Base-by-base conservation (phyloP, 176 grass and related monocot genomes). In the Leersia perrieri region DNA sequence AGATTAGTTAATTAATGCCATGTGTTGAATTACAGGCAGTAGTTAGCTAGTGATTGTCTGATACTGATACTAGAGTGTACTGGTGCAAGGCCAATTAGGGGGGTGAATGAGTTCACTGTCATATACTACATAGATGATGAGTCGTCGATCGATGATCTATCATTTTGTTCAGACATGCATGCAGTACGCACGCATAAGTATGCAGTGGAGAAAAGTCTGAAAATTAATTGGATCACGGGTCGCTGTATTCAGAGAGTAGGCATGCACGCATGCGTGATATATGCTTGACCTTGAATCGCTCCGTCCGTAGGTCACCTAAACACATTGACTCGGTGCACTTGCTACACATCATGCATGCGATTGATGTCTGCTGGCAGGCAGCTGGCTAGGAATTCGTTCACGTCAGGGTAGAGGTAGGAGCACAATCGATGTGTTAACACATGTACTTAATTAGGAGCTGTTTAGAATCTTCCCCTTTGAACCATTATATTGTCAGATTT, bases 241-340 rank as follows among this genome's bases (percentile, higher is more conserved):
- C 9, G 7, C 9, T 68, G 11, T 20, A 25, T 39, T 39, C 18
- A 12, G 33, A 36, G 2, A 67, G 20, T 22, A 58, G 9, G 53
- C 53, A 58, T 9, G 53, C 53, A 58, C 18, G 47, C 16, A 7
- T 25, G 53, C 22, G 53, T 58, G 53, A 60, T n/a, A n/a, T n/a
- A n/a, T 3, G 15, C 51, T n/a, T 71, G 51, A 42, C 39, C 4
- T 16, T 26, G 16, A n/a, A 53, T 53, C 0, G 1, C 47, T 22
- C 5, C 9, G 35, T 8, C 31, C 62, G 33, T 63, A 73, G 60
- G 75, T 57, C 68, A 73, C 68, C 83, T 73, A 86, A 72, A 72
- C 55, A 42, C 60, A 38, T 42, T 86, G 76, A 73, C 60, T 66
- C 22, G 1, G 22, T 8, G 31, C 63, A 7, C 27, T 57, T 57